phyloP scores from a whole-genome alignment of 2,329 filamentous ascomycete species.

The Venturia effusa region DNA sequence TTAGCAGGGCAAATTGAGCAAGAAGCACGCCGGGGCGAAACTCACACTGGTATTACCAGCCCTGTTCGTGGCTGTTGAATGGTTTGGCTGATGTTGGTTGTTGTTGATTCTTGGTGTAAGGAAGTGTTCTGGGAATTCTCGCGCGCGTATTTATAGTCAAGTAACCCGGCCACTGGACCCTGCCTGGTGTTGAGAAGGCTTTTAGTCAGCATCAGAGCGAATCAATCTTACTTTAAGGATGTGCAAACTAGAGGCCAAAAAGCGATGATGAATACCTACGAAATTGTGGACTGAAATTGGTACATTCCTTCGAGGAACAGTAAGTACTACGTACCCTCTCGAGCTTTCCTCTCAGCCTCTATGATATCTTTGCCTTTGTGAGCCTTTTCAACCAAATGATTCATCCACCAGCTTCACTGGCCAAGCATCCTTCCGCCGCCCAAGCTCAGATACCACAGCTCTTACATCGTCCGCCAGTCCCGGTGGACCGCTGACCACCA shows the following conservation, averaged over 20 bases:
- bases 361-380: no score
- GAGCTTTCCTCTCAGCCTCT: constrained; percentile 25
- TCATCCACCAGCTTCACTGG: constrained; percentile 39
- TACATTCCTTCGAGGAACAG: no score
- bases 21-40: background rate
- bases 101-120: background rate
- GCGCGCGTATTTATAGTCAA: background rate
- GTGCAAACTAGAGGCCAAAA: no score
- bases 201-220: no score
- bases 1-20: background rate
- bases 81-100: background rate
- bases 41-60: background rate
- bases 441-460: constrained; percentile 27
- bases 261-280: no score
- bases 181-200: no score
- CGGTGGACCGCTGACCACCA: constrained; percentile 35
- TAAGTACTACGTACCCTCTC: background rate
- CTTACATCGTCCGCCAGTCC: constrained; percentile 36
- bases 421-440: constrained; percentile 18
- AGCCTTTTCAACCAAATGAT: constrained; percentile 38
- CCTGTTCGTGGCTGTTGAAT: background rate
- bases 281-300: no score
- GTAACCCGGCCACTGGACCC: background rate
- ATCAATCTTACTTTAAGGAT: no score
- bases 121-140: background rate